Base-by-base conservation (phyloP, 192 early-diverging fungal genomes). In the Rhizoclosmatium globosum region DNA sequence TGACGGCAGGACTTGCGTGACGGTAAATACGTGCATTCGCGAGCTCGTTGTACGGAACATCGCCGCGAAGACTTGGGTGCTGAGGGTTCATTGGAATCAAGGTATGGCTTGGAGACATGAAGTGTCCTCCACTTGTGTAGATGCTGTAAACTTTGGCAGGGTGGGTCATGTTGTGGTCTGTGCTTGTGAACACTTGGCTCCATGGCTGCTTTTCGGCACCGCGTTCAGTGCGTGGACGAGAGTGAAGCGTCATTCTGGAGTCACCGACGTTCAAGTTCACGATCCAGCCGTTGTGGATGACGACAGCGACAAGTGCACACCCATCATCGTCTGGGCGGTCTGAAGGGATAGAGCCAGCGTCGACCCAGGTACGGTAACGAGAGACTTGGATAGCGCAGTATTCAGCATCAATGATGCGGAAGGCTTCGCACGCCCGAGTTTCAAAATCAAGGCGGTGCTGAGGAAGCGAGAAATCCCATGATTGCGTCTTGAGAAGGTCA, bases 261-360 rank as follows among this genome's bases (percentile, higher is more conserved):
- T 91, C 89, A 13, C 88, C 89, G 31, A 91, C 90, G 75, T 91
- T 91, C 48, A 84, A 77, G 83, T 90, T 91, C 15, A 89, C 81
- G 19, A 89, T 41, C 79, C 82, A 88, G 3, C 81, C 84, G n/a
- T 72, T 65, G 47, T 78, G 70, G 46, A 91, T 23, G 17, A 91
- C 76, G 60, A 88, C 89, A 41, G 85, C 83, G 2, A 91, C 77
- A 45, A 91, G 68, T 2, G 90, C 89, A 67, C 89, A 90, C 2
- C 90, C 90, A 68, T 91, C 87, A 72, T 89, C 87, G 45, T 79
- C 82, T 2, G 86, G 86, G 19, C 80, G 58, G 7, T 71, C 57
- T 19, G 58, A n/a, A 21, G 71, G 62, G 42, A 64, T 57, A 38
- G 47, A 58, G 4, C 77, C 83, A 47, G 42, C 44, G 57, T 85